A percentile compares a stretch with the other conserved stretches of the same genome.
phyloP scores from a whole-genome alignment of 2,329 filamentous ascomycete genomes.

The Cordyceps cicadae region DNA sequence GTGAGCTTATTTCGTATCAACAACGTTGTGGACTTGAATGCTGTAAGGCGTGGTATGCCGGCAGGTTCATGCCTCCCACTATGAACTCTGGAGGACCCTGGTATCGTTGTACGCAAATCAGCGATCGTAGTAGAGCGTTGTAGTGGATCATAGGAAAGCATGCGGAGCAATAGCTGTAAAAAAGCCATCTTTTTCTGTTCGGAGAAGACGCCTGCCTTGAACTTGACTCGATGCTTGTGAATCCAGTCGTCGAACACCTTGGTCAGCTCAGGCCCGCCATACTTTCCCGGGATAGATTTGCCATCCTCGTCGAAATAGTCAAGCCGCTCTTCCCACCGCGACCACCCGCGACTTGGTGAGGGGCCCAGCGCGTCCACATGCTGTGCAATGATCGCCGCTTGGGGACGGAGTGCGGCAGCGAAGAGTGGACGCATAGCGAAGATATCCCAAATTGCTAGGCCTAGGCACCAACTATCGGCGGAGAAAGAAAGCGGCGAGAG shows the following conservation, averaged over 20 bases:
- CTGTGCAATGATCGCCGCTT: constrained; percentile 17
- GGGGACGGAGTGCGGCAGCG: constrained; percentile 12
- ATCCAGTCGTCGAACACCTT: constrained; percentile 11
- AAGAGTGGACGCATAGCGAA: constrained; percentile 18
- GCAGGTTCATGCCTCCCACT: no score
- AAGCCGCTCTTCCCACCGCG: constrained; percentile 8
- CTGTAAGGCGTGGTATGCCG: no score
- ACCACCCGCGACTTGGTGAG: constrained; percentile 11
- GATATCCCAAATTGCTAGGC: constrained; percentile 17
- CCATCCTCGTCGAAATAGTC: background rate
- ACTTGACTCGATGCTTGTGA: background rate
- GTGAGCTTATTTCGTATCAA: no score
- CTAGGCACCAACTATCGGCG: constrained; percentile 18
- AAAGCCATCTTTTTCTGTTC: constrained; percentile 17
- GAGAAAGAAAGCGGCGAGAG: constrained; percentile 5
- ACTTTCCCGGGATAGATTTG: background rate
- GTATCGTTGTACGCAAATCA: no score
- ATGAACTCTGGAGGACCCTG: no score
- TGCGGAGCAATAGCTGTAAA: constrained; percentile 23
- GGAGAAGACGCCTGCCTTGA: constrained; percentile 13
- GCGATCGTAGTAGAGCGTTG: constrained; percentile 19
- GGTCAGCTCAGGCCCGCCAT: constrained; percentile 17
- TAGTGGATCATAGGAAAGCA: constrained; percentile 22
- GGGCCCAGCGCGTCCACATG: constrained; percentile 19
- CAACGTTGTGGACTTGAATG: no score